Percentiles rank a stretch among this genome's conserved stretches.
phyloP scores from a whole-genome alignment of 148 eudicot species.

The Amaranthus hypochondriacus region DNA sequence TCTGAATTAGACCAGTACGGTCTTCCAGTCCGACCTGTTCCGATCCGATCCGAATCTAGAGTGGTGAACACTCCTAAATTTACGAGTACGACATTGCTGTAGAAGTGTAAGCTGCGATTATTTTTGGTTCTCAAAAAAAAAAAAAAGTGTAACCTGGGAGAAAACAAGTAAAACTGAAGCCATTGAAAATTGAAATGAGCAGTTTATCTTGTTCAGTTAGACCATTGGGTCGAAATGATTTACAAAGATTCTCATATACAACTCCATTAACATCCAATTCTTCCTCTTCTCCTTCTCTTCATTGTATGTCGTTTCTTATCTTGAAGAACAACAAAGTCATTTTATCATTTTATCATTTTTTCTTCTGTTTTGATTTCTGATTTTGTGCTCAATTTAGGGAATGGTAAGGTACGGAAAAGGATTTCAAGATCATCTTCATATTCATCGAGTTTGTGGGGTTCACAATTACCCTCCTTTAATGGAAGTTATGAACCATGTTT shows the following conservation, averaged over 20 bases:
- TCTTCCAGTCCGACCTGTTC: too few species aligned
- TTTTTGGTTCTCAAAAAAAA: too few species aligned
- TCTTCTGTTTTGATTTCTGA: background rate
- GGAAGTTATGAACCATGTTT: constrained; percentile 16
- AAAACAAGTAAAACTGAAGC: too few species aligned
- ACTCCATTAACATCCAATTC: constrained; percentile 5
- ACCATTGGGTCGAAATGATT: constrained; percentile 29
- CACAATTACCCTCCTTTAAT: constrained; percentile 12
- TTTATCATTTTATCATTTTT: background rate
- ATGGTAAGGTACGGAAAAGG: constrained; percentile 25
- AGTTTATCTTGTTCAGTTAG: constrained; percentile 32
- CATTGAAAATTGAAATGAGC: constrained; percentile 13
- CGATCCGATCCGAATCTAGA: too few species aligned
- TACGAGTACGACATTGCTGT: too few species aligned
- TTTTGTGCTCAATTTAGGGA: constrained; percentile 24
- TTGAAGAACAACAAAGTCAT: background rate
- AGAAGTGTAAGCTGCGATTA: too few species aligned
- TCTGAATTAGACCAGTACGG: too few species aligned
- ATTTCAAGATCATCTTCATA: constrained; percentile 40
- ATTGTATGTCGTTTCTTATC: constrained; percentile 19
- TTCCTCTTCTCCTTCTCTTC: constrained; percentile 17
- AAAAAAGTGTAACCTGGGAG: too few species aligned
- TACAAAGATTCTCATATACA: constrained; percentile 34
- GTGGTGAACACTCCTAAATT: too few species aligned
- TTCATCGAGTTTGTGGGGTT: constrained; percentile 28